Base-by-base conservation (phyloP, 768 basidiomycete genomes). In the Lentinula sp. region DNA sequence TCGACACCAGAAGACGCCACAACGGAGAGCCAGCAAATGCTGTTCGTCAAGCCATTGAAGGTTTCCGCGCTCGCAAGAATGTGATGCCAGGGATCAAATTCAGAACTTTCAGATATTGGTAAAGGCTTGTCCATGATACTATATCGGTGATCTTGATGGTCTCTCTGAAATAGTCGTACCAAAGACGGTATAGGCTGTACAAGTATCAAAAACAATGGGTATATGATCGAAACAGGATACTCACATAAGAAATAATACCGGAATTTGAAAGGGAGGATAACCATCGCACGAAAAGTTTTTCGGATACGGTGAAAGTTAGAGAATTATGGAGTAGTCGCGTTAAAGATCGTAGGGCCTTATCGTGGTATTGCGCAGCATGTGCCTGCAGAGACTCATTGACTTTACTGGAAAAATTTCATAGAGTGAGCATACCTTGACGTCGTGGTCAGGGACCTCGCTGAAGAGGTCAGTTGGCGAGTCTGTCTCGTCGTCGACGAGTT, bases 1-100 rank as follows among this genome's bases (percentile, higher is more conserved):
- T 86, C 83, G 32, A 90, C 79, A 2, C 86, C 89, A 6, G 88
- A 88, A 52, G 77, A 75, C 23, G 86, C 79, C 65, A 90, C 76
- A 46, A 86, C 71, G 46, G 78, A 77, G 18, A 92, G 77, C 84
- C 87, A 89, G 48, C 75, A 74, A 39, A 90, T 69, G 42, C 81
- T 78, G 36, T 74, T 77, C 20, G 72, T 67, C 45, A 86, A 74
- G 16, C 81, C 80, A 6, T 76, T 43, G 12, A 43, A 32, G 55
- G 10, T 32, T 42, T 56, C 55, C 10, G 55, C 43, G 13, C 12
- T 43, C 20, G 39, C 37, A 42, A 56, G 55, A 28, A 56, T 71
- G 12, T 79, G 73, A 37, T 77, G 76, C 79, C 88, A 83, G 13
- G 86, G 86, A 70, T 88, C 82, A 45, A 79, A 65, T 20, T 71